Evolutionary conservation across 140 eudicot genomes (phyloP), one percentile per base, ranked within the genome.

Genomic region (Oenanthe javanica): DNA sequence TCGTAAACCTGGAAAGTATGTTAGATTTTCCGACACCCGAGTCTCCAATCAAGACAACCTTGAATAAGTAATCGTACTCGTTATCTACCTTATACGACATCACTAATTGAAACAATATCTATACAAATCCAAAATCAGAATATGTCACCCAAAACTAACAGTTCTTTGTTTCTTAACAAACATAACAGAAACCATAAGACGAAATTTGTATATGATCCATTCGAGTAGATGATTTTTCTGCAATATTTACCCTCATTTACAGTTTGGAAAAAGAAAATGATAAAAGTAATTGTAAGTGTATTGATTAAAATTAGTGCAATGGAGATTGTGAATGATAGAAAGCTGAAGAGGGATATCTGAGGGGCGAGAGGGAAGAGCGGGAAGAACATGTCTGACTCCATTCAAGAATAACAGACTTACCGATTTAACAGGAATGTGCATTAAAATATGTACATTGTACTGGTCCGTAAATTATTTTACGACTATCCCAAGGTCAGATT

Each of bases 31-130:
- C 97, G 16, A 91, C 97, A 31, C 97, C 97, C 5, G 94, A 91
- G 84, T 91, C 97, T 61, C 97, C 97, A 18, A 91, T 91, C 84
- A 91, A 79, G 5, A 91, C 96, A 31, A 91, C 89, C 89, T 91
- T 91, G 79, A 91, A 91, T 48, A 91, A 79, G 64, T 91, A 91
- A 86, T 92, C 97, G 46, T 90, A 92, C 82, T 89, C 97, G 19
- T 92, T 89, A 85, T 91, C 97, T 79, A 92, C 97, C 88, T 87
- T 92, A 83, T 92, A 90, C 75, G 97, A 95, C 97, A 92, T 92
- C n/a, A 14, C 27, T 69, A 69, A 69, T 69, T 27, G 45, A 72
- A 67, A 78, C 67, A 85, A 82, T 23, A 5, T 21, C 78, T 83
- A 85, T 86, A 73, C 25, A 63, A 15, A 40, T 21, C 11, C 79